Conservation (phyloP, 2,329 filamentous ascomycete genomes). For the Verticillium zaregamsianum region DNA sequence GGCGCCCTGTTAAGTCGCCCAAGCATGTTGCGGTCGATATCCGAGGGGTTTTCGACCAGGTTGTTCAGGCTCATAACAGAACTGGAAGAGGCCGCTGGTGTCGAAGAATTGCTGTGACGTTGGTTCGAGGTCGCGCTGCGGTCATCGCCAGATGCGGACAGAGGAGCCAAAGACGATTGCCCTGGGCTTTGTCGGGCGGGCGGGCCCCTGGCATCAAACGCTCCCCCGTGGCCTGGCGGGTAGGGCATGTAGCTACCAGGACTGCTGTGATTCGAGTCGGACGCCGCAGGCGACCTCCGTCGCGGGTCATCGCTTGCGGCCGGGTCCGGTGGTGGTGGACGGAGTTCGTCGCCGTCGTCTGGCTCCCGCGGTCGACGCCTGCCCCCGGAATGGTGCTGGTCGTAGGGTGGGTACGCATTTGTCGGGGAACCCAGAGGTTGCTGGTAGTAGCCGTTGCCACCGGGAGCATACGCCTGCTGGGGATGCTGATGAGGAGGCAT, state of each 20-base stretch:
- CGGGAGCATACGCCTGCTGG: constrained; percentile 3
- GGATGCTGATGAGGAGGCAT: constrained; percentile 3
- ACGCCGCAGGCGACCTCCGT: constrained; percentile 46
- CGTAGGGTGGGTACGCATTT: constrained; percentile 35
- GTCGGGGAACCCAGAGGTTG: constrained; percentile 39
- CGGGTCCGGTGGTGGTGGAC: constrained; percentile 39
- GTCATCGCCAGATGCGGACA: constrained; percentile 26
- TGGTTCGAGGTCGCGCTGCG: constrained; percentile 31
- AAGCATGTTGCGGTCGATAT: constrained; percentile 54
- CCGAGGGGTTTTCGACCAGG: constrained; percentile 39
- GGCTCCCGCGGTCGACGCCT: constrained; percentile 31
- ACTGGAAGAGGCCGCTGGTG: constrained; percentile 17
- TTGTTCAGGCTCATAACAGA: constrained; percentile 53
- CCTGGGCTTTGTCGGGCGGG: constrained; percentile 31
- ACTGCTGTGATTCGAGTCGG: constrained; percentile 43
- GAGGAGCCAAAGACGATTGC: constrained; percentile 30
- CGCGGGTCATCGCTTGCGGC: constrained; percentile 42
- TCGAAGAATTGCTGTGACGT: constrained; percentile 27
- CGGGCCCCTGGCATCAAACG: constrained; percentile 8
- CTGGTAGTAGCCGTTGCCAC: constrained; percentile 31
- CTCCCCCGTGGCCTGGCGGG: constrained; percentile 2
- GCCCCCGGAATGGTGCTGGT: constrained; percentile 23
- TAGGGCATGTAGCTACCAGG: constrained; percentile 28
- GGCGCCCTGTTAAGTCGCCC: constrained; percentile 39
- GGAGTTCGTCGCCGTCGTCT: constrained; percentile 37